Conservation (phyloP, 1,284 basidiomycete genomes). For the Kalmanozyma brasiliensis region DNA sequence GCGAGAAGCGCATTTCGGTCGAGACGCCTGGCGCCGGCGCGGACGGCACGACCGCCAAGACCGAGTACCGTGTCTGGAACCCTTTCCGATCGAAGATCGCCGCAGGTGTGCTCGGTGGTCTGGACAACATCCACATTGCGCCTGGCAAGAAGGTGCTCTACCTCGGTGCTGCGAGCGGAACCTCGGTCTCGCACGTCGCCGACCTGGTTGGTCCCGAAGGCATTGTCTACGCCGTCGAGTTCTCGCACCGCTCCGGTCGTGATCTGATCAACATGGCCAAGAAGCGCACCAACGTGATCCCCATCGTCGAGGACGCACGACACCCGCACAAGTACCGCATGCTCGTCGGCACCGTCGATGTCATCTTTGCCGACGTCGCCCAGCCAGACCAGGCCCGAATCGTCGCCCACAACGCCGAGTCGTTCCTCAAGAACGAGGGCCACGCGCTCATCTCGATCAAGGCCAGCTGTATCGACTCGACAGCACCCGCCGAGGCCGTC, state of each 20-base stretch:
- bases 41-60: constrained; percentile 80
- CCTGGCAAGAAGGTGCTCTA: constrained; percentile 97
- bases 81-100: constrained; percentile 97
- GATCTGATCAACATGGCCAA: constrained; percentile 99
- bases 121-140: constrained; percentile 91
- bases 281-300: constrained; percentile 98
- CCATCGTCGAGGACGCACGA: constrained; percentile 98
- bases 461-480: constrained; percentile 98
- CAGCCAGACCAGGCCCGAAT: constrained; percentile 92
- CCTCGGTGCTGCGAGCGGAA: constrained; percentile 94
- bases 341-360: constrained; percentile 65
- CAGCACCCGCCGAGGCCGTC: constrained; percentile 85
- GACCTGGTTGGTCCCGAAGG: constrained; percentile 98
- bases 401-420: constrained; percentile 89
- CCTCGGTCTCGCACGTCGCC: constrained; percentile 97
- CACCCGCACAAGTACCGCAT: constrained; percentile 71
- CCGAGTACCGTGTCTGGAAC: constrained; percentile 99
- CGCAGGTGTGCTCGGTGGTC: constrained; percentile 93
- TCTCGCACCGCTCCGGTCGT: constrained; percentile 94
- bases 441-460: constrained; percentile 98
- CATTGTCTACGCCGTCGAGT: constrained; percentile 97
- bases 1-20: constrained; percentile 79
- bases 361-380: constrained; percentile 90
- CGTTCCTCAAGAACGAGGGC: constrained; percentile 94
- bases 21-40: constrained; percentile 73